These are phyloP conservation scores for Dryas alaskensis DNA, from an alignment of 306 rosid genomes.

Conservation along the genomic window DNA sequence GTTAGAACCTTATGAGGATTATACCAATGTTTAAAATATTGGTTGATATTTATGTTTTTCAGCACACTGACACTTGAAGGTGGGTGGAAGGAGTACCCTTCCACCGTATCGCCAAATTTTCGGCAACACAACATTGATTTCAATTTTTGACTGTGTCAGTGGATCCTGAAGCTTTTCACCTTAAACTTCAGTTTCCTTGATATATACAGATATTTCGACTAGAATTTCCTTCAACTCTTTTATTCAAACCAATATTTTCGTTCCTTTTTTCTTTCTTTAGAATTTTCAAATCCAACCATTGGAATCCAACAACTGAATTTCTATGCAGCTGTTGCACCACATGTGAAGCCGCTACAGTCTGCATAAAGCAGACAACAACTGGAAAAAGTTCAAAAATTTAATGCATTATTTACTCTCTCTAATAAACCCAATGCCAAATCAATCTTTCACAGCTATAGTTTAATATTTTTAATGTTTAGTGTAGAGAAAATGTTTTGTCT, in stretches of 20 bases:
- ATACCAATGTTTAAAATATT: not conserved
- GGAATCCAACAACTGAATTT: not conserved
- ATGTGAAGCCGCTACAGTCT: not conserved
- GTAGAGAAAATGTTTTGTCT: too few relatives aligned
- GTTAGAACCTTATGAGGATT: constrained; percentile 11
- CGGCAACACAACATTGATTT: not conserved
- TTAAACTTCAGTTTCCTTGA: not conserved
- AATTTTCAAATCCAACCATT: not conserved
- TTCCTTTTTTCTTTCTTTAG: not conserved
- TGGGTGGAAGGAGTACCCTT: not conserved
- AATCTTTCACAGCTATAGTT: too few relatives aligned
- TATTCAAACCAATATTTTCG: not conserved
- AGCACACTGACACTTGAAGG: not conserved
- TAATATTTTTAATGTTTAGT: too few relatives aligned
- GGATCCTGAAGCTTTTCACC: not conserved
- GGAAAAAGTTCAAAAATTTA: too few relatives aligned
- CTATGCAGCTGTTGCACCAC: not conserved
- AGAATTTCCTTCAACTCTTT: not conserved
- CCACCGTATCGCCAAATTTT: not conserved
- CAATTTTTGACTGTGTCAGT: not conserved
- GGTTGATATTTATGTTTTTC: not conserved
- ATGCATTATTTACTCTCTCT: too few relatives aligned
- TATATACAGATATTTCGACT: not conserved
- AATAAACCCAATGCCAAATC: too few relatives aligned
- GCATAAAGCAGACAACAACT: not conserved